Evolutionary conservation across 208 protist species (phyloP).

Genomic region (Blechomonas ayalai): DNA sequence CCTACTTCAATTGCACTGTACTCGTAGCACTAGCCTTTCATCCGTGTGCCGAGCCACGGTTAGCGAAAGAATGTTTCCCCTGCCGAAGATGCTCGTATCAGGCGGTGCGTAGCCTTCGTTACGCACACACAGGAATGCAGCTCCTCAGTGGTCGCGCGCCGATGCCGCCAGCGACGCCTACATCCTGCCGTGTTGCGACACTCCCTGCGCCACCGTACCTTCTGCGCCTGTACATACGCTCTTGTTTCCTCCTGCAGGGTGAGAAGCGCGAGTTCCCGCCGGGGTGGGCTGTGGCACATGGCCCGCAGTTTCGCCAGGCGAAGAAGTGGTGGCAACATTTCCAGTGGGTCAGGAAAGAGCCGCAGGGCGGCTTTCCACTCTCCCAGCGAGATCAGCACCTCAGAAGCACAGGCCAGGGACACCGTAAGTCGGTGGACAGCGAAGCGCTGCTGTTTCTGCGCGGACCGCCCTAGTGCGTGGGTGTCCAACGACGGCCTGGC

Average conservation of each 20-base stretch:
- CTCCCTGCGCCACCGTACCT: not conserved
- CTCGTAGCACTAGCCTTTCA: too few species aligned
- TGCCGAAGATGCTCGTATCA: too few species aligned
- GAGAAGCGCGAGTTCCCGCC: conserved; percentile 4
- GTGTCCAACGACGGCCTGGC: not conserved
- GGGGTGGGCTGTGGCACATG: conserved; percentile 1
- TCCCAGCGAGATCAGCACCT: conserved; percentile 12
- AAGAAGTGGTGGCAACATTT: conserved; percentile 5
- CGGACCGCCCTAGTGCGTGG: not conserved
- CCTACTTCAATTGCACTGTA: too few species aligned
- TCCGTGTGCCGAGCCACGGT: too few species aligned
- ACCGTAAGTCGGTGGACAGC: conserved; percentile 2
- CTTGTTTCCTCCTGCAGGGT: conserved; percentile 2
- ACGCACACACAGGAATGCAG: too few species aligned
- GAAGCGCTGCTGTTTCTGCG: not conserved
- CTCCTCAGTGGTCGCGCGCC: too few species aligned
- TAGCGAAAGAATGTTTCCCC: too few species aligned
- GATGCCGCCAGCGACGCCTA: not conserved
- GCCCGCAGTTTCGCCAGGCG: conserved; percentile 8
- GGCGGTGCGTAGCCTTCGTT: too few species aligned
- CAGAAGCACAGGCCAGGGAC: conserved; percentile 14
- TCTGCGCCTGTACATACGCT: too few species aligned
- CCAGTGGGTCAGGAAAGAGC: conserved; percentile 5
- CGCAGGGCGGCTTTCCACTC: conserved; percentile 11
- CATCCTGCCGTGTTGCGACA: not conserved